Base-by-base conservation (phyloP, 805 yeast species). In the Saccharomycopsis fibuligera region DNA sequence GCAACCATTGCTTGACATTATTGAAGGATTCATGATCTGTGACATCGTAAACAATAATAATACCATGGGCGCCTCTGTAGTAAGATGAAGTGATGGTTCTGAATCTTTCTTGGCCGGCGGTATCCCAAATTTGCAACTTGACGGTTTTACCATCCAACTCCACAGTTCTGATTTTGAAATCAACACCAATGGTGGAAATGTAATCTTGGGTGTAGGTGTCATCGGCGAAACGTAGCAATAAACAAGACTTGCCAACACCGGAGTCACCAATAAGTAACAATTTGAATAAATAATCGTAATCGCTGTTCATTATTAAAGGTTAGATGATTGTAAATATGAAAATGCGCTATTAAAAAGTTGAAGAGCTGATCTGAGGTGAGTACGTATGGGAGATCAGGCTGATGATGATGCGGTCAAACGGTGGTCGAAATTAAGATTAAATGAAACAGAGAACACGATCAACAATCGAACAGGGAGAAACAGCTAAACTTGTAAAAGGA, bases 41-140 rank as follows among this genome's bases (percentile, higher is more conserved):
- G 41, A 93, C 97, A 65, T 91, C 99, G 67, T 93, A 91, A 46
- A 91, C 99, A 60, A 91, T 91, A 61, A 91, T 93, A 67, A 91
- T 93, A 54, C 99, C 99, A 65, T 91, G 98, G 10, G 98, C 96
- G 49, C 99, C 99, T 67, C 99, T 84, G 74, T 91, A 86, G 67
- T 86, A 86, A 1, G 95, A 91, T n/a, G 93, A 84, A 43, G 93
- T 90, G 69, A 89, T 89, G 37, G 96, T 87, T 69, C 96, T 79
- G 71, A 89, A 89, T 62, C 96, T 75, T 66, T 89, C 96, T 69
- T 89, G 96, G n/a, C 96, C 96, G 1, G 96, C 96, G 36, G 96
- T 89, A 65, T 89, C 96, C 96, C 96, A 85, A 39, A 91, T 86
- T 67, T 93, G 99, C 63, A 91, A 76, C 70, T 93, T 93, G 68